A percentile compares a stretch with the other conserved stretches of the same genome.
Conservation (phyloP, 257 asterid species). For the Paulownia fortunei region DNA sequence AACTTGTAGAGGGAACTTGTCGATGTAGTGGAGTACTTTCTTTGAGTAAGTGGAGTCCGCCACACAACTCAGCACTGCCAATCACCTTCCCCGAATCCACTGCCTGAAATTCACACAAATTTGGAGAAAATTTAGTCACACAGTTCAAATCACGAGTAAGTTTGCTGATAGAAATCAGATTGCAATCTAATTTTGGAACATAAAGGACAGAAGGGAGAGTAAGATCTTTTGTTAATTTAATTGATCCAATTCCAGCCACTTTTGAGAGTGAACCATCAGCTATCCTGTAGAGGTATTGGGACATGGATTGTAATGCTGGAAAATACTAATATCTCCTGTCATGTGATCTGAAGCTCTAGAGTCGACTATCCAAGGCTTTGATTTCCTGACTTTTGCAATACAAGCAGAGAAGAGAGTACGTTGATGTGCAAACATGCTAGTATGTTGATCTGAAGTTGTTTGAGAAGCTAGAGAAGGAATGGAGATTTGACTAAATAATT, state of each 20-base stretch:
- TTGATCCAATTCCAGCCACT: constrained; percentile 3
- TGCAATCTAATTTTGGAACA: constrained; percentile 7
- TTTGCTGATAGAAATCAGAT: constrained; percentile 1
- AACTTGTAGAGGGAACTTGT: too few species aligned
- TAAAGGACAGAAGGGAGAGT: not conserved
- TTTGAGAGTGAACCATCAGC: not conserved
- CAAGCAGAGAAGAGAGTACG: not conserved
- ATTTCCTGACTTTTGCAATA: not conserved
- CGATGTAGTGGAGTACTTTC: too few species aligned
- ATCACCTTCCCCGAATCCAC: too few species aligned
- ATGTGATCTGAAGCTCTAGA: constrained; percentile 18
- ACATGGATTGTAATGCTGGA: not conserved
- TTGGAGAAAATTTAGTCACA: not conserved
- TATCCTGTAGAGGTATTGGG: not conserved
- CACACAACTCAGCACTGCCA: too few species aligned
- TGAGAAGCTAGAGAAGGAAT: not conserved
- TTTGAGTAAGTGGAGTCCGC: too few species aligned
- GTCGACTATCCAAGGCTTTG: not conserved
- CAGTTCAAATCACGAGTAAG: too few species aligned
- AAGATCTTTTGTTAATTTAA: not conserved
- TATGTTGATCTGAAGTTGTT: not conserved
- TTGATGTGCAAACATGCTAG: not conserved
- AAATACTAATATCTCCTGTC: not conserved
- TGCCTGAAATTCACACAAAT: too few species aligned
- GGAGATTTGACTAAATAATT: not conserved